Conservation (phyloP, 306 rosid genomes). For the Delonix regia region DNA sequence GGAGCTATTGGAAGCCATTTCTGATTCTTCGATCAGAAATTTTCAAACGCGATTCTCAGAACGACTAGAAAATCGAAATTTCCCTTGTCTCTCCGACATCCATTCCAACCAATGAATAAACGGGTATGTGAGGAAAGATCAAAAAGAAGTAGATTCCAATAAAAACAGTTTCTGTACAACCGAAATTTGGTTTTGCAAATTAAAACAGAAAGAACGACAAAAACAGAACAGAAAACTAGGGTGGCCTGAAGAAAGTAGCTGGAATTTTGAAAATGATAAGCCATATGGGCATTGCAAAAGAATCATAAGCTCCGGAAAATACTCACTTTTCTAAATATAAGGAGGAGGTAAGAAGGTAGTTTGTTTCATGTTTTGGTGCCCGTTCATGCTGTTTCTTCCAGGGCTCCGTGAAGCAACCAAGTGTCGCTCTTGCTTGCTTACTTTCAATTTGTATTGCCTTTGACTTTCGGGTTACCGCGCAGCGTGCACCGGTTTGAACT, state of each 20-base stretch:
- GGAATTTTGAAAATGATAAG: background rate
- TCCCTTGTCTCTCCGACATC: background rate
- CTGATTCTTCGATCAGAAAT: slow-evolving; percentile 30
- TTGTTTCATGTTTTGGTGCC: slow-evolving; percentile 30
- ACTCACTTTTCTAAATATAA: slow-evolving; percentile 10
- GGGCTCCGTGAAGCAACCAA: slow-evolving; percentile 38
- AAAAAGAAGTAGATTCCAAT: background rate
- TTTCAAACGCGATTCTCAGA: slow-evolving; percentile 30
- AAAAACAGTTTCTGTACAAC: background rate
- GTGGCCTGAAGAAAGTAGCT: background rate
- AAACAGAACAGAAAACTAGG: slow-evolving; percentile 16
- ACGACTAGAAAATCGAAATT: slow-evolving; percentile 20
- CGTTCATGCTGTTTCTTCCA: background rate
- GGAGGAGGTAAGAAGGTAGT: slow-evolving; percentile 14
- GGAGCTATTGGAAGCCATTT: slow-evolving; percentile 39
- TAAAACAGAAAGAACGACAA: slow-evolving; percentile 12
- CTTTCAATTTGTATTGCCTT: slow-evolving; percentile 35
- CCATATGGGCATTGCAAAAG: background rate
- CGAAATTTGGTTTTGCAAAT: background rate
- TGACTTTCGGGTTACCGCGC: slow-evolving; percentile 67
- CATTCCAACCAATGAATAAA: background rate
- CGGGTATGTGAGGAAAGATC: background rate
- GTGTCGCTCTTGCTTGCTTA: slow-evolving; percentile 23
- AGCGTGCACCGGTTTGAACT: slow-evolving; percentile 16
- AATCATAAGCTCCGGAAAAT: slow-evolving; percentile 19